Conservation (phyloP, 2,329 filamentous ascomycete genomes). For the Bipolaris bicolor region DNA sequence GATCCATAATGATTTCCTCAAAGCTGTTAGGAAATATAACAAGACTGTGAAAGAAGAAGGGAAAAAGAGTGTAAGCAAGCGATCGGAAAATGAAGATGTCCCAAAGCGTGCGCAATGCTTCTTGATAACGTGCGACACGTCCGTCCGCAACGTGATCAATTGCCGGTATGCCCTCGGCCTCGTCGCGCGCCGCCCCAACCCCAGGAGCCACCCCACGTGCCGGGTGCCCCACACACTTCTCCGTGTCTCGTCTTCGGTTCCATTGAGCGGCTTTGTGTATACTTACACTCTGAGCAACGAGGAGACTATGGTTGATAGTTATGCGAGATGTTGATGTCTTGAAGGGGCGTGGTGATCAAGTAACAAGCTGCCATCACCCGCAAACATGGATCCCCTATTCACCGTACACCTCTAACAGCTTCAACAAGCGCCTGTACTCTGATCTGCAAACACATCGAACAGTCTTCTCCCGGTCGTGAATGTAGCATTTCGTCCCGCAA, state of each 20-base stretch:
- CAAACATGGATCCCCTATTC: too few species aligned
- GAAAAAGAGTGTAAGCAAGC: neutral
- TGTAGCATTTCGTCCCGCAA: neutral
- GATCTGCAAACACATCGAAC: neutral
- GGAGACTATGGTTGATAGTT: neutral
- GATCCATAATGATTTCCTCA: neutral
- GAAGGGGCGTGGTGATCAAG: neutral
- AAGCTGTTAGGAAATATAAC: neutral
- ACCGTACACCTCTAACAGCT: neutral
- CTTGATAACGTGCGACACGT: constrained; percentile 21
- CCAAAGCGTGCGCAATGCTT: constrained; percentile 9
- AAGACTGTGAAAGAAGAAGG: neutral
- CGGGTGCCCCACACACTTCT: constrained; percentile 24
- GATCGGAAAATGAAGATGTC: neutral
- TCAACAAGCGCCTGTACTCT: neutral
- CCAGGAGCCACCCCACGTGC: constrained; percentile 15
- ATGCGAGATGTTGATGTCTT: neutral
- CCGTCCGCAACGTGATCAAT: constrained; percentile 33
- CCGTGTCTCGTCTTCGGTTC: neutral
- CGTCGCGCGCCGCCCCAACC: constrained; percentile 15
- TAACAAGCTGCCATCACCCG: neutral
- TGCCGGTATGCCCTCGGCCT: constrained; percentile 35
- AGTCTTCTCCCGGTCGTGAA: too few species aligned
- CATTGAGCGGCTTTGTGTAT: constrained; percentile 1
- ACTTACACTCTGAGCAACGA: neutral